Evolutionary conservation across 345 rosid genomes (phyloP).

Genomic region (Boechera retrofracta): DNA sequence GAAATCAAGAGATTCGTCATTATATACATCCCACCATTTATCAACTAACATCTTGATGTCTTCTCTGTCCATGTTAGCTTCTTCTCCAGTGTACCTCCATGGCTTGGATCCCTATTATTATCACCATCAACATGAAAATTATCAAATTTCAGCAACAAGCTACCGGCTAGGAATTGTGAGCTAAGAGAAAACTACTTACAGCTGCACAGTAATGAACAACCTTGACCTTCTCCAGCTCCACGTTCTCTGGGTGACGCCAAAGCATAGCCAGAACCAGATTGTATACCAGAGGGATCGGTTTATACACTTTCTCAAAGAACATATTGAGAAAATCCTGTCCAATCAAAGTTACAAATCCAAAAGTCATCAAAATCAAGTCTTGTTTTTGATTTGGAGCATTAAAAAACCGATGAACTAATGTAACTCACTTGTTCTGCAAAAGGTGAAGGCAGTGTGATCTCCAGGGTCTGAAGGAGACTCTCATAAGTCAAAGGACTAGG

Average conservation of each 20-base stretch:
- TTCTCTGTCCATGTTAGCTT: slow-evolving; percentile 80
- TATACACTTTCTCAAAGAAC: slow-evolving; percentile 75
- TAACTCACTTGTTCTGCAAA: slow-evolving; percentile 79
- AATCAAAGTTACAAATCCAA: background rate
- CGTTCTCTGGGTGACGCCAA: slow-evolving; percentile 92
- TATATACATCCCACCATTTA: slow-evolving; percentile 84
- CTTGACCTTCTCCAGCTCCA: slow-evolving; percentile 64
- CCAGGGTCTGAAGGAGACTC: slow-evolving; percentile 55
- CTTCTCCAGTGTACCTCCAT: slow-evolving; percentile 89
- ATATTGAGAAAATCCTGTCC: slow-evolving; percentile 76
- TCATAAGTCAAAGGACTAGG: slow-evolving; percentile 58
- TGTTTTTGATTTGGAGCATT: background rate
- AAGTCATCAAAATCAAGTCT: slow-evolving; percentile 21
- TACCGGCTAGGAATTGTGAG: slow-evolving; percentile 4
- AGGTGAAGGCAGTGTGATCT: slow-evolving; percentile 63
- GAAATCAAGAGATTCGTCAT: slow-evolving; percentile 65
- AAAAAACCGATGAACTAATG: background rate
- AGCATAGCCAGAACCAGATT: slow-evolving; percentile 85
- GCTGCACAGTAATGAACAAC: slow-evolving; percentile 91
- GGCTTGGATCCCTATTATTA: slow-evolving; percentile 76
- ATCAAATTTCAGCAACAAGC: background rate
- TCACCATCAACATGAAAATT: background rate
- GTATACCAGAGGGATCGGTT: slow-evolving; percentile 68
- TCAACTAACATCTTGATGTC: slow-evolving; percentile 76
- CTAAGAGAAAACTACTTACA: slow-evolving; percentile 53